Base-by-base conservation (phyloP, 2,329 filamentous ascomycete genomes). In the Graphilbum ipis-grandicollis region DNA sequence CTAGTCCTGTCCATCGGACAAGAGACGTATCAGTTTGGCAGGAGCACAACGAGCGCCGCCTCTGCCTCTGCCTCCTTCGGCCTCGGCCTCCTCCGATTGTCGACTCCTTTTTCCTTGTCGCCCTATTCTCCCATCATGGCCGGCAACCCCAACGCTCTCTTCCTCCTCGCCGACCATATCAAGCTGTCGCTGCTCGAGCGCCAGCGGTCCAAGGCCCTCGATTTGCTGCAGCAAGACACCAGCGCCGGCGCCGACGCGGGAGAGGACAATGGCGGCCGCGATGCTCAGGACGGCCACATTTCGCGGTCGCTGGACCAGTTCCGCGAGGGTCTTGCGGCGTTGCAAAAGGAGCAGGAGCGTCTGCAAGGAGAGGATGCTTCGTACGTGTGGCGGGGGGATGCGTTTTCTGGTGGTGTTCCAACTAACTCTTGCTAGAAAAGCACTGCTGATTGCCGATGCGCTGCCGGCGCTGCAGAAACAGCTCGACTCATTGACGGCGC, bases 111-210 rank as follows among this genome's bases (percentile, higher is more conserved):
- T 25, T 25, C 17, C 12, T 21, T 23, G 9, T 9, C 30, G 10
- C 15, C 17, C 22, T n/a, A n/a, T n/a, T n/a, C n/a, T 17, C 4
- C 19, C 31, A 23, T 19, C 9, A 71, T 71, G 67, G 60, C 66
- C n/a, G n/a, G n/a, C 43, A 75, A 68, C 47, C 58, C 69, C 29
- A 75, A 74, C 51, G 86, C 94, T 57, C 77, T 96, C 47, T 84
- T 86, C 55, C 78, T 96, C 37, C 74, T 96, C 40, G 84, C 86
- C 50, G 90, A 98, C 60, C 88, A 96, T 58, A 82, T 96, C 66
- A 94, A 96, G 60, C 73, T 96, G 43, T 93, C 86, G 13, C 69
- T 98, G 14, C 75, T 96, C 19, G 90, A 96, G 62, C 76, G 88
- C 40, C 79, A 93, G 59, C 77, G 88, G 40, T 84, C 86, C 34